phyloP scores from a whole-genome alignment of 2,329 filamentous ascomycete genomes.

The Nemania sp. region DNA sequence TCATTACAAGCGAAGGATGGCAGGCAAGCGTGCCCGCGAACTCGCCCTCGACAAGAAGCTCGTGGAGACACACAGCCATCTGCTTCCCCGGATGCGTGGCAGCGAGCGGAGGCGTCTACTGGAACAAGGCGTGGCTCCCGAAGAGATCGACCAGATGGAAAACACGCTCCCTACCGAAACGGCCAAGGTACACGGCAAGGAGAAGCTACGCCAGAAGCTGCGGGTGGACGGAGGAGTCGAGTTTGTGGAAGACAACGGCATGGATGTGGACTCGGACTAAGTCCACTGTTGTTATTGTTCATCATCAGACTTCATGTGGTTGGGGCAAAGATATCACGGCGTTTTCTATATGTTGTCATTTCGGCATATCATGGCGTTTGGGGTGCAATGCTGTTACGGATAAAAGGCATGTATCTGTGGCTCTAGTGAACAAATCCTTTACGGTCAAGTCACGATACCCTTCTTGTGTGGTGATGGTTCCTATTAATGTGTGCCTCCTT shows the following conservation, averaged over 20 bases:
- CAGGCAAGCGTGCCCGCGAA: constrained; percentile 83
- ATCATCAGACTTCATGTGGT: constrained; percentile 19
- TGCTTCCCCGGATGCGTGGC: constrained; percentile 75
- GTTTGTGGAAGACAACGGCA: constrained; percentile 45
- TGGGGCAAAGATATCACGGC: constrained; percentile 36
- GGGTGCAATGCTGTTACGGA: constrained; percentile 24
- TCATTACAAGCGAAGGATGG: constrained; percentile 94
- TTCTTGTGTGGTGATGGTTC: background rate
- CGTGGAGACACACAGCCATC: constrained; percentile 88
- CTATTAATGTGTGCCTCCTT: background rate
- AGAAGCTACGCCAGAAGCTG: constrained; percentile 46
- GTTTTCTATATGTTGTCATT: constrained; percentile 32
- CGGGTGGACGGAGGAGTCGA: constrained; percentile 48
- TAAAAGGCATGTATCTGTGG: constrained; percentile 15
- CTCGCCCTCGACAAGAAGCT: constrained; percentile 81
- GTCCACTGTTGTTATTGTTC: constrained; percentile 4
- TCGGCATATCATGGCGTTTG: constrained; percentile 42
- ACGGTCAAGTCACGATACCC: constrained; percentile 3
- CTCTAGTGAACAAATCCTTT: background rate
- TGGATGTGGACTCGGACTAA: constrained; percentile 49
- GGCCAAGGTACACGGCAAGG: constrained; percentile 47
- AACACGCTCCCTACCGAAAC: constrained; percentile 36
- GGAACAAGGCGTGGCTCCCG: constrained; percentile 38
- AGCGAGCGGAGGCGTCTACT: constrained; percentile 62
- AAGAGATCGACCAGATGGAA: constrained; percentile 45